Evolutionary conservation across 352 stramenopile genomes (phyloP), one percentile per base, ranked within the genome.

Genomic region (Globisporangium paddicum): DNA sequence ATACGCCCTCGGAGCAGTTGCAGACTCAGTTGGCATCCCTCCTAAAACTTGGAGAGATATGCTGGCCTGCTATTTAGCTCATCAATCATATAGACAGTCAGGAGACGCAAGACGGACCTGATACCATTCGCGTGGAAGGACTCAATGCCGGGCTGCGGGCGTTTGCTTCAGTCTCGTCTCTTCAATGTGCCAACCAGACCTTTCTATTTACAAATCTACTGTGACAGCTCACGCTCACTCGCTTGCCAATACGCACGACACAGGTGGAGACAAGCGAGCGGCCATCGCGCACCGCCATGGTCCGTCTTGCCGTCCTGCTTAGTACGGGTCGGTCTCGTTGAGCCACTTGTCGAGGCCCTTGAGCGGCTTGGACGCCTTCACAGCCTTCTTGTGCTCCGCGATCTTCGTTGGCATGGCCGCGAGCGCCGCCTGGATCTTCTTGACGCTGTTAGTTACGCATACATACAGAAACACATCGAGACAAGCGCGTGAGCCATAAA

Each of bases 281-380:
- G 16, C 37, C 37, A 42, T 42, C 14, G 37, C 37, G 37, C 37
- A 42, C 37, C 37, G 16, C 16, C 28, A 32, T 32, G 3, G 16
- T 19, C 37, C 28, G n/a, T 50, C 21, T 50, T 49, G n/a, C 16
- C 23, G 18, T 18, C 3, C 28, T 37, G 13, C 25, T 53, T 89
- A 93, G 72, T 93, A 95, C 52, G 76, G 74, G 59, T 91, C 77
- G 61, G 49, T 79, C 68, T 95, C 86, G 66, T 87, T 93, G 41
- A 95, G 77, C 86, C 86, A 95, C 71, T 93, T 93, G 63, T 95
- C 83, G 25, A 95, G 73, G 30, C 86, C 86, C 71, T 90, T 89
- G 62, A 95, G 74, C 16, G 86, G 86, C 70, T 95, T 95, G 53
- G 83, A 60, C 54, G 78, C 69, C 70, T 91, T 87, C 42, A 93